Base-by-base conservation (phyloP, 805 yeast genomes). In the Hyphopichia homilentoma region DNA sequence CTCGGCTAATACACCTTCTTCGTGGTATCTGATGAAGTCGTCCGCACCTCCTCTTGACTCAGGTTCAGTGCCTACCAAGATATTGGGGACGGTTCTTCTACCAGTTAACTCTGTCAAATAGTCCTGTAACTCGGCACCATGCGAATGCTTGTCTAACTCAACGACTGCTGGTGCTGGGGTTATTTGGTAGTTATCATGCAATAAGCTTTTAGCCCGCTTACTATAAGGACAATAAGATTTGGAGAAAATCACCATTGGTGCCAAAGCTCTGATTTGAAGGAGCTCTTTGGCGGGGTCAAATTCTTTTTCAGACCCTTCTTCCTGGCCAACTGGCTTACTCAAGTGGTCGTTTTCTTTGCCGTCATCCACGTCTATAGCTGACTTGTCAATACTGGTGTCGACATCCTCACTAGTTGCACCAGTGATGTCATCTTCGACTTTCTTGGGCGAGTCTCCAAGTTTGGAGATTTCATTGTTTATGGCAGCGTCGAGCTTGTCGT, bases 11-110 rank as follows among this genome's bases (percentile, higher is more conserved):
- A 59, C 61, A 19, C 79, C 81, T 1, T 68, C 61, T 14, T 68
- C 64, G 48, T 85, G 88, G 36, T 86, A 61, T 21, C 61, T 68
- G 16, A 57, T 65, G 54, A 93, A 76, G 35, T 89, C 97, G 55
- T 87, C 96, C 25, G 77, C 77, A 3, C 98, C 98, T 24, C 98
- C 98, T 43, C 84, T 72, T 29, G 90, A 80, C 32, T 52, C 51
- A 24, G 42, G 46, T 16, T 72, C 55, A 6, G 84, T 82, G 35
- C 79, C 82, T 33, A 90, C 74, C 33, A 86, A 68, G 14, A 93
- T 74, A 52, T 93, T 93, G 16, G 98, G 98, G 9, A 93, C 98
- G 0, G 97, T 90, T 18, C 61, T 61, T 45, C 96, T 77, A 5
- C 93, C 94, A 4, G 95, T 77, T 35, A 71, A 57, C 31, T 70